Base-by-base conservation (phyloP, 177 flowering plant species). In the Vitis hybrid region DNA sequence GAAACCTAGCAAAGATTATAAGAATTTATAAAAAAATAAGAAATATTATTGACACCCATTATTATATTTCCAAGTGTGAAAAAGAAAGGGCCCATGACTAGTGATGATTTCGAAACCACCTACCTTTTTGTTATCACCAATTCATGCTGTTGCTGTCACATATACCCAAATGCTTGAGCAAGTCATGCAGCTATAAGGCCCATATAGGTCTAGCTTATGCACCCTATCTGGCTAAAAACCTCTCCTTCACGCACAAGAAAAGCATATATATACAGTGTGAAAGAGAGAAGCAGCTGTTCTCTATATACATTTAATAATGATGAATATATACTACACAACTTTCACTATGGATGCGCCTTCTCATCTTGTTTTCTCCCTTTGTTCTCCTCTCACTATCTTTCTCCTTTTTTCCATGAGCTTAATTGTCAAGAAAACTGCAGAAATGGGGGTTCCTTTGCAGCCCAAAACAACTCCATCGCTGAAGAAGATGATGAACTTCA, bases 361-460 rank as follows among this genome's bases (percentile, higher is more conserved):
- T 27, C 13, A 6, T 35, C 30, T 60, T 11, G n/a, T 10, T 8
- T 60, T 60, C 8, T 20, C 21, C 32, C 8, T 12, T 20, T 27
- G 46, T 41, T 27, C 12, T 30, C 27, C 46, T 15, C 49, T 58
- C 4, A 11, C 57, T 49, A 7, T 15, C 63, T 68, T 41, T 55
- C 1, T 15, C 63, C 55, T 9, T 41, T 14, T 32, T 18, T 58
- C 4, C 51, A 9, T 68, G 56, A 60, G 63, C 50, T 60, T 51
- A 13, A 32, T 21, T 10, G 18, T 2, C 27, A 15, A 32, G 70
- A 65, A 69, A 74, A 65, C 21, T 32, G 77, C 58, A 82, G 85
- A 82, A 82, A 80, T 79, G 76, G 81, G 79, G 41, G 85, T 64
- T 82, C 79, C 70, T 75, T 41, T 79, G 66, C 83, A 79, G 83